Evolutionary conservation across 192 early-diverging fungal species (phyloP), one percentile per base, ranked within the genome.

Genomic region (Coemansia sp.): DNA sequence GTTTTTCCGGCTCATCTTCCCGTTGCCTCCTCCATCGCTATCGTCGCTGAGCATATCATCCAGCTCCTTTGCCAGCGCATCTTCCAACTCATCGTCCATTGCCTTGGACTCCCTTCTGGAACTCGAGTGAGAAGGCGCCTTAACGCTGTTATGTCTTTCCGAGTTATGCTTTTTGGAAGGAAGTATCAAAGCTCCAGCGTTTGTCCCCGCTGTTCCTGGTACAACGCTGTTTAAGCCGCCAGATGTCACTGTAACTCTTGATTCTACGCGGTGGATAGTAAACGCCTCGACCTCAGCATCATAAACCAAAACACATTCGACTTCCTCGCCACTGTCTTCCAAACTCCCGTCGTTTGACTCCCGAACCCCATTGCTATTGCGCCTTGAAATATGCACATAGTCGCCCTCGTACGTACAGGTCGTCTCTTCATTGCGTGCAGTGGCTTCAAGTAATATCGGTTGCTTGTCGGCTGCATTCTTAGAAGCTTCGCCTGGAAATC

Each of bases 371-470:
- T 60, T 48, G 10, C 9, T 30, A 26, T n/a, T 25, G 18, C 47
- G 26, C 24, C 32, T 16, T 18, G 63, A 56, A 7, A 70, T 18
- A 7, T 52, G 22, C 53, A 71, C 78, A 54, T 54, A 71, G 21
- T 80, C 78, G 22, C 78, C 78, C 23, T 80, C 78, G 49, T 74
- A 80, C 30, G 68, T 71, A 51, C 68, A 80, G 8, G 58, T 54
- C 0, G 72, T 30, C 38, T 74, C 74, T 49, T 71, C 65, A 62
- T 68, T 65, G n/a, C 34, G 57, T 24, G 68, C 58, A 30, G 67
- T 65, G 8, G 64, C 64, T 32, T 80, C 78, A 12, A 80, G 47
- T 23, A 80, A 44, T 34, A 73, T 28, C 4, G 44, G 24, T 55
- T 49, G 22, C 22, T 61, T 70, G 49, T 44, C 61, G 18, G 24